A percentile compares a stretch with the other conserved stretches of the same genome.
phyloP scores from a whole-genome alignment of 768 basidiomycete species.

The Aureoboletus auriporus region DNA sequence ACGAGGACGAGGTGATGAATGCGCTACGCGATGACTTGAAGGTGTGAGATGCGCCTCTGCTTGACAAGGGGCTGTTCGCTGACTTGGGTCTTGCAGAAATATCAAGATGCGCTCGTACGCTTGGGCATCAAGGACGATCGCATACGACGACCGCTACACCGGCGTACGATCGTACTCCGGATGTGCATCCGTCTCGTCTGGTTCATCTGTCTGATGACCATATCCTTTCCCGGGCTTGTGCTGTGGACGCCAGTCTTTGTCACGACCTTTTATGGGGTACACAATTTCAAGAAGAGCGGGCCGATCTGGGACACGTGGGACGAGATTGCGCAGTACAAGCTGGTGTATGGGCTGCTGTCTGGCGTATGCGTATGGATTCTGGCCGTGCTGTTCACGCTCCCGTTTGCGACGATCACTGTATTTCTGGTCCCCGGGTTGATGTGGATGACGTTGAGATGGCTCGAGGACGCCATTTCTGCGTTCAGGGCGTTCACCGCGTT shows the following conservation, averaged over 20 bases:
- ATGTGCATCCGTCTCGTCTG: conserved; percentile 63
- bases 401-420: conserved; percentile 52
- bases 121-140: conserved; percentile 85
- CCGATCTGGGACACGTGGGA: conserved; percentile 86
- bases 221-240: conserved; percentile 74
- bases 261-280: conserved; percentile 65
- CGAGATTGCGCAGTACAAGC: conserved; percentile 87
- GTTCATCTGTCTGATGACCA: conserved; percentile 54
- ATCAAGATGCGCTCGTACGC: conserved; percentile 66
- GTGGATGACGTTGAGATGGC: conserved; percentile 90
- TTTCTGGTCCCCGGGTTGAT: conserved; percentile 67
- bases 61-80: neutral
- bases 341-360: conserved; percentile 75
- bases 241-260: conserved; percentile 80
- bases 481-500: conserved; percentile 71
- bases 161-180: conserved; percentile 54
- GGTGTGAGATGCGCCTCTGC: conserved; percentile 38
- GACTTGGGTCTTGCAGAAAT: conserved; percentile 40
- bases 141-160: conserved; percentile 59
- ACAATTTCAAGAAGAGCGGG: conserved; percentile 75
- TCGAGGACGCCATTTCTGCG: conserved; percentile 78
- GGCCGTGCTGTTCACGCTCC: conserved; percentile 56
- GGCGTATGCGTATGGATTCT: conserved; percentile 65
- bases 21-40: conserved; percentile 53
- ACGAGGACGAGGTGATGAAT: conserved; percentile 26